Conservation (phyloP, 306 rosid genomes). For the Carpinus fangiana region DNA sequence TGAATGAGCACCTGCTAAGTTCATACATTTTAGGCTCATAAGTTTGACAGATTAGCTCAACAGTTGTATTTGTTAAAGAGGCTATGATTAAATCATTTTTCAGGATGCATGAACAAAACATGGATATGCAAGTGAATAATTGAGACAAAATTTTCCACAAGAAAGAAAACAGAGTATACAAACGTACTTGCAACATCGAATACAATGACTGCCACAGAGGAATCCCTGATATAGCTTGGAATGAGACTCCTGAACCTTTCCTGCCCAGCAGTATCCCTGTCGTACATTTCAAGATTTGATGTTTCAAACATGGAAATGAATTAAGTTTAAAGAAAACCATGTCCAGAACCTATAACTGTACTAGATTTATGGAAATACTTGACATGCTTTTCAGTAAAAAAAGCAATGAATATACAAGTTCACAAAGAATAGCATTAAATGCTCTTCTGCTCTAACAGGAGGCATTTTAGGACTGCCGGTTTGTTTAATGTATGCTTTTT, state of each 20-base stretch:
- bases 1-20: neutral
- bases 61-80: neutral
- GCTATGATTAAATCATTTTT: neutral
- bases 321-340: neutral
- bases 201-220: constrained; percentile 60
- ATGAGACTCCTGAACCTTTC: constrained; percentile 69
- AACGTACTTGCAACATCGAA: constrained; percentile 58
- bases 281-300: neutral
- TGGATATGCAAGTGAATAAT: neutral
- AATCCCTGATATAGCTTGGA: constrained; percentile 62
- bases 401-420: neutral
- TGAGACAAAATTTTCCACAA: neutral
- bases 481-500: neutral
- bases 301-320: neutral
- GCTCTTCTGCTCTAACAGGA: neutral
- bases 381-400: neutral
- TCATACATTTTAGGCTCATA: neutral
- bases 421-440: neutral
- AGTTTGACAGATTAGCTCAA: neutral
- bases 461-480: neutral
- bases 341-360: neutral
- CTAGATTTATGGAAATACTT: neutral
- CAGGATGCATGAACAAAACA: neutral
- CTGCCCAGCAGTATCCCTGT: constrained; percentile 64
- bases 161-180: neutral